Evolutionary conservation across 2,329 filamentous ascomycete genomes (phyloP).

Genomic region (Diplodia corticola): DNA sequence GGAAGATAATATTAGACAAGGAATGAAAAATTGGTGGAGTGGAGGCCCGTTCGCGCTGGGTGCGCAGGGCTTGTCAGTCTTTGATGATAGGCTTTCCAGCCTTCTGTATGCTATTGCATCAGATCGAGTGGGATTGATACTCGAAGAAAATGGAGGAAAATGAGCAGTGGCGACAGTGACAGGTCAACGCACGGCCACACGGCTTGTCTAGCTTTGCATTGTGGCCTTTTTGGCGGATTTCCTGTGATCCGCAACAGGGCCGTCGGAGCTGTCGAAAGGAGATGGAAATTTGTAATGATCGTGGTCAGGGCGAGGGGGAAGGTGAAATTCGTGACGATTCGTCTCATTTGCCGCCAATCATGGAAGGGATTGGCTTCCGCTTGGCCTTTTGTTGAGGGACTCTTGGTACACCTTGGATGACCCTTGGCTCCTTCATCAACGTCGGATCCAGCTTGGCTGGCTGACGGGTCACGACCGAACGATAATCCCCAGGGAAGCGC

Average conservation of each 20-base stretch:
- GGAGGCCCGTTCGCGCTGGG: not conserved
- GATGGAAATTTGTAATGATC: conserved; percentile 9
- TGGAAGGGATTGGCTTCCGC: conserved; percentile 51
- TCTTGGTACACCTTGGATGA: conserved; percentile 82
- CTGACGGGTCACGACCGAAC: conserved; percentile 51
- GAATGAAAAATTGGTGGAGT: not conserved
- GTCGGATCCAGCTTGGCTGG: conserved; percentile 82
- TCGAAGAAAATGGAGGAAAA: not conserved
- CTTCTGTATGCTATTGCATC: not conserved
- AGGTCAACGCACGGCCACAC: not conserved
- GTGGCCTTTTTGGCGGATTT: not conserved
- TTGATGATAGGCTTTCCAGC: not conserved
- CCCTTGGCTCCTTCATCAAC: conserved; percentile 88
- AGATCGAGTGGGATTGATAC: not conserved
- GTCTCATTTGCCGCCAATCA: conserved; percentile 33
- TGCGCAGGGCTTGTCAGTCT: not conserved
- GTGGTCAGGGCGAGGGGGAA: conserved; percentile 7
- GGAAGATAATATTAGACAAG: conserved; percentile 7
- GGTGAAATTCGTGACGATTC: conserved; percentile 9
- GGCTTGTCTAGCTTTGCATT: not conserved
- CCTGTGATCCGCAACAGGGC: not conserved
- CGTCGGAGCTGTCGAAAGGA: conserved; percentile 5
- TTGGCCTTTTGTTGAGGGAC: conserved; percentile 52
- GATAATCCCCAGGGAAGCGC: conserved; percentile 57
- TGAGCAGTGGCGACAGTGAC: not conserved